Evolutionary conservation across 306 rosid genomes (phyloP), one percentile per base, ranked within the genome.

Genomic region (Fragaria iinumae): DNA sequence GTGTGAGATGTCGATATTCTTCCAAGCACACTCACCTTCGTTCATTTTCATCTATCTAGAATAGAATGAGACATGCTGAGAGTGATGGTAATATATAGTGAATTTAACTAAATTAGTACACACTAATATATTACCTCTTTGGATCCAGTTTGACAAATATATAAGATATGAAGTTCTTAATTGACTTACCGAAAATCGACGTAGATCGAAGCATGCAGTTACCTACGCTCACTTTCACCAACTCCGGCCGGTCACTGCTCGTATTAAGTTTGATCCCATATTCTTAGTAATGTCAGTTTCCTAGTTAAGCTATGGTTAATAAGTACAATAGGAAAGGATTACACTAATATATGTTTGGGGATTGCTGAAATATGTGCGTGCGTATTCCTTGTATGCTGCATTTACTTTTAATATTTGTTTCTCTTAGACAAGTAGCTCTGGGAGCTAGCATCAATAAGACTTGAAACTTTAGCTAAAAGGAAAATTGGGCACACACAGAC

Each of bases 1-100:
- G 47, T n/a, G 21, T 29, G 23, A 71, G 60, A 76, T 64, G 56
- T 18, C 27, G 53, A 73, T 83, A 56, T 34, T 65, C 41, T 59
- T 74, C 76, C 74, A 76, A 82, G 74, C 78, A 80, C 81, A 62
- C 87, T 83, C 80, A 80, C 8, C 32, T 60, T 27, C 67, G 6
- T 25, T 60, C 67, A 60, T 32, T 63, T 63, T 14, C 68, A 32
- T 63, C 67, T 64, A 8, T 10, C 11, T 43, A 43, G 45, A 66
- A 38, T 38, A 18, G 70, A 66, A 20, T 20, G n/a, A 16, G 41
- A 29, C 9, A 23, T 57, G 1, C 34, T 21, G 64, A 21, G 6
- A 23, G 13, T 12, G 62, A n/a, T 59, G 18, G 38, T 59, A 8
- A 11, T 25, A 12, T 1, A 25, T 25, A 25, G 17, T 25, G 27